Base-by-base conservation (phyloP, 768 basidiomycete genomes). In the Hortiboletus flavorubellus region DNA sequence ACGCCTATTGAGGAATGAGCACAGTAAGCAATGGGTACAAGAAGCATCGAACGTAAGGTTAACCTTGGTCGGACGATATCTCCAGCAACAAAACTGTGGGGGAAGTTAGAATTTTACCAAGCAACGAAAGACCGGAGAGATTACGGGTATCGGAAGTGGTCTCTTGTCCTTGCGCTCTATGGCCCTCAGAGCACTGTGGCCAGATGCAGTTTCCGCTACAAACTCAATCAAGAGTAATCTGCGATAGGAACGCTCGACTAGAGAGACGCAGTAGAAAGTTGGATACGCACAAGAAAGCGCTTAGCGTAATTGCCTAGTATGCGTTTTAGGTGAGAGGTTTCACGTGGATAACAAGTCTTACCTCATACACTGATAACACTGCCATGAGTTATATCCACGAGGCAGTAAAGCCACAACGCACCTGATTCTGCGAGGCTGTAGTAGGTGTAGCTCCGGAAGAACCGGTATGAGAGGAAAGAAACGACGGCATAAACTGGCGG, bases 401-500 rank as follows among this genome's bases (percentile, higher is more conserved):
- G n/a, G 42, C 23, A 29, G 15, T 49, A 33, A 43, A 38, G 4
- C 6, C 12, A 16, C 23, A 64, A 60, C 80, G 49, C 53, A 83
- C 82, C 75, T 48, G 74, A 65, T 72, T 83, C 75, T 46, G 75
- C 72, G 41, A 83, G 76, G 35, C 72, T 73, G 62, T 83, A 83
- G 63, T 84, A 84, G 40, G 82, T 90, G 64, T 90, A 93, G 54
- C 80, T 74, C 38, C 90, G 81, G 75, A 90, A 94, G 73, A 75
- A 94, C 2, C 92, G 83, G 64, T 91, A 95, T 29, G 89, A 89
- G 62, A 90, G 81, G 75, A 94, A 95, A 2, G 90, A 91, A 46
- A 94, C 82, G 58, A 93, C 73, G 29, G 86, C 86, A 68, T 89
- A 93, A 41, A 93, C 77, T 1, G 84, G 81, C 2, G 91, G 91